These are phyloP conservation scores for Kodamaea leandrae DNA, from an alignment of 805 yeast genomes.

Conservation along the genomic window DNA sequence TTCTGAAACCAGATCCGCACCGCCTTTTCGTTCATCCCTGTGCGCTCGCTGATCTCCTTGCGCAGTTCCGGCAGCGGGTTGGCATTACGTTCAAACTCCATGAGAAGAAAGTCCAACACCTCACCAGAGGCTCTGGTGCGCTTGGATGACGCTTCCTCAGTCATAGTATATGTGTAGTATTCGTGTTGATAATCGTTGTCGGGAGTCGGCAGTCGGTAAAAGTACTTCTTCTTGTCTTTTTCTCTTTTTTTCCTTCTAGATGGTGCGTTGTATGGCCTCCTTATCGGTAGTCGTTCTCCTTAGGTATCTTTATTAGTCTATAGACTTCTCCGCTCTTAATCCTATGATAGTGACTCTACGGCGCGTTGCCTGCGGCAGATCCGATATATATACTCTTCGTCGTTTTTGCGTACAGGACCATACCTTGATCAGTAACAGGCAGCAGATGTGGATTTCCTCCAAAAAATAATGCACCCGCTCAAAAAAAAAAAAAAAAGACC, in stretches of 20 bases:
- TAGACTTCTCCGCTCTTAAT: too few species aligned
- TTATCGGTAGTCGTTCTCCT: too few species aligned
- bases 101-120: slow-evolving; percentile 62
- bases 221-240: background rate
- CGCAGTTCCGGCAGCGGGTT: slow-evolving; percentile 75
- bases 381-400: slow-evolving; percentile 1
- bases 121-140: slow-evolving; percentile 80
- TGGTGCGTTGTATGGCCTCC: too few species aligned
- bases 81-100: slow-evolving; percentile 68
- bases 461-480: background rate
- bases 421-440: slow-evolving; percentile 3
- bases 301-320: too few species aligned
- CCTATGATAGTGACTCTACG: background rate
- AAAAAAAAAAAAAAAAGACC: background rate
- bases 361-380: background rate
- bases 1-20: slow-evolving; percentile 94
- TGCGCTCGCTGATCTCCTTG: slow-evolving; percentile 62
- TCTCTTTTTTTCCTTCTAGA: background rate
- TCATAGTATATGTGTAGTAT: slow-evolving; percentile 15
- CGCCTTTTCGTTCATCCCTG: slow-evolving; percentile 83
- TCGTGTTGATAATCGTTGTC: background rate
- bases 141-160: slow-evolving; percentile 30
- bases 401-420: background rate
- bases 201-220: too few species aligned
- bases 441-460: slow-evolving; percentile 2